Evolutionary conservation across 2,329 filamentous ascomycete genomes (phyloP), one percentile per base, ranked within the genome.

Genomic region (Cryphonectria naterciae): DNA sequence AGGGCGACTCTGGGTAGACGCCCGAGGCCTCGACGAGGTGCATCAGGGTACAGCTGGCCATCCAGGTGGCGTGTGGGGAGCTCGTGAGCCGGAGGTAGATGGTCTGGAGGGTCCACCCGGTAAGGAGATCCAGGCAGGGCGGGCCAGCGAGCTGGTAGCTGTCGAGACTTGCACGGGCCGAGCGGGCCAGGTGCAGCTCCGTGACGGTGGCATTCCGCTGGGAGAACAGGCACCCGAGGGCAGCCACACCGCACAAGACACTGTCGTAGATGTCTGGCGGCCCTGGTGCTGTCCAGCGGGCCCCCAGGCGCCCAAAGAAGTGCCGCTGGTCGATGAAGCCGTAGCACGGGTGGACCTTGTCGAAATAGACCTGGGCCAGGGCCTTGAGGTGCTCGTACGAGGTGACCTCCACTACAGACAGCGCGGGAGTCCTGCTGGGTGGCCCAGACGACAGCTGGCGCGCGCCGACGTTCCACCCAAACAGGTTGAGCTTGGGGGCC

Each of bases 21-120:
- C 84, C 83, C 1, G 85, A 83, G 3, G 87, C 86, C 74, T 89
- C 88, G 2, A 87, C 80, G 65, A 89, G 81, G 73, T 89, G 88
- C 85, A 89, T 87, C 28, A 87, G 77, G 1, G 83, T 85, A 71
- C 84, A 88, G 73, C 85, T 88, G 0, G 87, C 86, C 79, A 89
- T 86, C 87, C 86, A 88, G 2, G 85, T 82, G 0, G 82, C 81
- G 70, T 89, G 85, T 1, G 86, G 86, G 2, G 85, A 83, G 2
- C 83, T 84, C 0, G 86, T 86, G 63, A 86, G 81, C 15, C 88
- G 82, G 11, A 89, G 78, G 70, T 89, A 88, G 0, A 85, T 79
- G 0, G 84, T 82, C 7, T 87, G 84, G 5, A 89, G 81, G 0
- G 87, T 76, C 87, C 87, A 89, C 0, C 80, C 85, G 0, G 82